Conservation (phyloP, 2,329 filamentous ascomycete species). For the Knufia petricola region DNA sequence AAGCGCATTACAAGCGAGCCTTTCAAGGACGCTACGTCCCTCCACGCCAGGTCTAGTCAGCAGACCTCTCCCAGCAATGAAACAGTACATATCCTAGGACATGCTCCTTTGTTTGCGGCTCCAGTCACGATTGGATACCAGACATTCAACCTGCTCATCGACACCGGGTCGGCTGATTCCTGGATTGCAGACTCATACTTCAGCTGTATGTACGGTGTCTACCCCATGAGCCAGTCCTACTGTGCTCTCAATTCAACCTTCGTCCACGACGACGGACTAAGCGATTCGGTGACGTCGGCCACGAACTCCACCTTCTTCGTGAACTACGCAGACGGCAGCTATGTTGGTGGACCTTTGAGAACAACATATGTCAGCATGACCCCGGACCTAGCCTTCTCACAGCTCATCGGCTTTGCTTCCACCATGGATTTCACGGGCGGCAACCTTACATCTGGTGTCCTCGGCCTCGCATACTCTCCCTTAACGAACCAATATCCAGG, state of each 20-base stretch:
- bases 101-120: neutral
- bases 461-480: slow-evolving; percentile 43
- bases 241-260: neutral
- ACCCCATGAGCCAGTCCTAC: neutral
- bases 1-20: neutral
- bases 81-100: neutral
- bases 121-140: slow-evolving; percentile 5
- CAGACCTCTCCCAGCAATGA: neutral
- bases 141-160: slow-evolving; percentile 7
- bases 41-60: neutral
- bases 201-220: neutral
- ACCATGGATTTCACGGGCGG: slow-evolving; percentile 37
- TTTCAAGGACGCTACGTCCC: neutral
- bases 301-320: neutral
- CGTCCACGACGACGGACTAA: neutral
- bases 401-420: slow-evolving; percentile 41
- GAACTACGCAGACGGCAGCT: neutral
- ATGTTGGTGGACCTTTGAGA: neutral
- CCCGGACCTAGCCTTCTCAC: slow-evolving; percentile 25
- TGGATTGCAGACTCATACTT: slow-evolving; percentile 10
- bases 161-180: slow-evolving; percentile 9
- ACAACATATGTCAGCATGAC: neutral
- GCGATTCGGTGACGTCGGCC: neutral
- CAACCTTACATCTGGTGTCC: slow-evolving; percentile 37
- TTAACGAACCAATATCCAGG: slow-evolving; percentile 34